These are phyloP conservation scores for Puccinia polysora DNA, from an alignment of 1,284 basidiomycete species.

Conservation along the genomic window DNA sequence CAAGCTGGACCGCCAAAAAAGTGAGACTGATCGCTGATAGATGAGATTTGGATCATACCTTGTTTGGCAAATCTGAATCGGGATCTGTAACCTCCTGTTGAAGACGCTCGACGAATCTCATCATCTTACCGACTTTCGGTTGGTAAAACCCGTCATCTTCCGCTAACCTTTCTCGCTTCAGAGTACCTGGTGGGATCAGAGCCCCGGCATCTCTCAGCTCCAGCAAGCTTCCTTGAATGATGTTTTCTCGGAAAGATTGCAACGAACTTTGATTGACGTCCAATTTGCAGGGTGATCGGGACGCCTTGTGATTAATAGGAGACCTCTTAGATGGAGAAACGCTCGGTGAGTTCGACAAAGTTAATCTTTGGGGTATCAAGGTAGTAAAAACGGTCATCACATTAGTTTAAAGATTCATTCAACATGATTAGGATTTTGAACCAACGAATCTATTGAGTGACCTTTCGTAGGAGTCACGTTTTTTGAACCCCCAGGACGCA, in stretches of 20 bases:
- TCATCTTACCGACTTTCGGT: slow-evolving; percentile 38
- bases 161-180: slow-evolving; percentile 19
- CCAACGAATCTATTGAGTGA: slow-evolving; percentile 11
- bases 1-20: too few species aligned
- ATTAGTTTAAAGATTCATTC: too few species aligned
- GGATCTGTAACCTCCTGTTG: neutral
- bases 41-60: too few species aligned
- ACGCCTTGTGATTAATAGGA: neutral
- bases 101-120: slow-evolving; percentile 39
- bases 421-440: too few species aligned
- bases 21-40: too few species aligned
- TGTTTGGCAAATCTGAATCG: too few species aligned
- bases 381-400: too few species aligned
- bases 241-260: too few species aligned
- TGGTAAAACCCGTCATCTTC: slow-evolving; percentile 40
- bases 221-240: too few species aligned
- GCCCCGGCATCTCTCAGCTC: too few species aligned
- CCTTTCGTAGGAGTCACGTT: slow-evolving; percentile 3
- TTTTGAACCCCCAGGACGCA: slow-evolving; percentile 41
- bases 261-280: neutral
- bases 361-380: neutral
- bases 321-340: slow-evolving; percentile 20
- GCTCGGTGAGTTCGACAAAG: neutral
- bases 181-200: neutral
- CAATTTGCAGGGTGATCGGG: slow-evolving; percentile 13